These are phyloP conservation scores for Boletus rex-veris DNA, from an alignment of 768 basidiomycete genomes.

Conservation along the genomic window DNA sequence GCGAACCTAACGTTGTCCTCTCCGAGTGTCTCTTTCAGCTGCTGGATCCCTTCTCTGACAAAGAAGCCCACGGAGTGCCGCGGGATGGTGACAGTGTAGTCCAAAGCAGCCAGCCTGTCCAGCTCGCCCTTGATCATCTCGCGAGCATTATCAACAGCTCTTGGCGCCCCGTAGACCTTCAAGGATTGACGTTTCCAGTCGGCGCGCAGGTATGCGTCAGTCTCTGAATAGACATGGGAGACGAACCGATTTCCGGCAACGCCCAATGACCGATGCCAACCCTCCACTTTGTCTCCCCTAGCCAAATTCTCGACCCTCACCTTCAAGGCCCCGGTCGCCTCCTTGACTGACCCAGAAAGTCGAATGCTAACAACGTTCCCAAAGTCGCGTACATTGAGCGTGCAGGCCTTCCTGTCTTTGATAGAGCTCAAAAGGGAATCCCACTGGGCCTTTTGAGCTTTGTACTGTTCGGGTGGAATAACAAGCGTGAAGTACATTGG, in stretches of 20 bases:
- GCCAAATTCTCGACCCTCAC: constrained; percentile 56
- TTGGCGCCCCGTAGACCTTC: constrained; percentile 43
- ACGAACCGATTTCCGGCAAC: constrained; percentile 32
- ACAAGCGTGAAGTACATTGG: constrained; percentile 50
- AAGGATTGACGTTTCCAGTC: constrained; percentile 46
- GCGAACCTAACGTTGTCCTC: constrained; percentile 51
- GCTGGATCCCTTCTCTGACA: constrained; percentile 45
- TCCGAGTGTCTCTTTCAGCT: constrained; percentile 51
- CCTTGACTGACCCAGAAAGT: constrained; percentile 50
- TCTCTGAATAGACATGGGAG: constrained; percentile 30
- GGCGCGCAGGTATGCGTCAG: constrained; percentile 41
- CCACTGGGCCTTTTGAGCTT: constrained; percentile 50
- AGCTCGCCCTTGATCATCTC: constrained; percentile 46
- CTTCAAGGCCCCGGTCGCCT: constrained; percentile 53
- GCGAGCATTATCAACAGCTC: constrained; percentile 40
- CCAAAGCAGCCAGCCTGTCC: constrained; percentile 42
- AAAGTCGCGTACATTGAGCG: constrained; percentile 29
- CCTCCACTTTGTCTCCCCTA: constrained; percentile 45
- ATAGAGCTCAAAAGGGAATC: constrained; percentile 37
- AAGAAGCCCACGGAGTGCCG: constrained; percentile 46
- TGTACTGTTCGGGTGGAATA: constrained; percentile 47
- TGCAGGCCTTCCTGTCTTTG: constrained; percentile 36
- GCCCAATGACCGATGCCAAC: constrained; percentile 49
- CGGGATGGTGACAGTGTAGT: constrained; percentile 39
- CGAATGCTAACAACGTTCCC: constrained; percentile 36